Base-by-base conservation (phyloP, 1,284 basidiomycete genomes). In the Kalmanozyma brasiliensis region DNA sequence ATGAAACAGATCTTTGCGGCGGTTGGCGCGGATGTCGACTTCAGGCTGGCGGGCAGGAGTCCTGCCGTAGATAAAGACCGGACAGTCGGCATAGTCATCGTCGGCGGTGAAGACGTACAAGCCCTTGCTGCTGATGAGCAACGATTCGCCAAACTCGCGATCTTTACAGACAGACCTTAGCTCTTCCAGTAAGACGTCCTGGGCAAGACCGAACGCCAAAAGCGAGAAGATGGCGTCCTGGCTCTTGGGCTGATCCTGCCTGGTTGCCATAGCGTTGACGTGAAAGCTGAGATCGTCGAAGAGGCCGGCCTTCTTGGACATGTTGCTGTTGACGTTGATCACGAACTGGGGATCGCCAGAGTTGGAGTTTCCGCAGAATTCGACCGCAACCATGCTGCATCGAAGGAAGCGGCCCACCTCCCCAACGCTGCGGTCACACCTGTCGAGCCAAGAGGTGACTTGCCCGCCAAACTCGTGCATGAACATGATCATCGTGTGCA, bases 381-480 rank as follows among this genome's bases (percentile, higher is more conserved):
- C 32, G 51, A 53, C 2, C 10, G 8, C 9, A 35, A 53, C 51
- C 51, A 53, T 53, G 4, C 29, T 19, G 42, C 43, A 36, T 3
- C 34, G 35, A 8, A 45, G 35, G 24, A 20, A 38, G 6, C 42
- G 26, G 19, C 51, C 51, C 7, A 14, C 17, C 20, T 43, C 40
- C n/a, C 29, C 37, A 7, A 11, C 4, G 16, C 23, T 7, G n/a
- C 46, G 34, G 14, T 14, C n/a, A 0, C 3, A 10, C 19, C 26
- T 37, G 35, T 48, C 46, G 0, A 38, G 34, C 46, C 46, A 53
- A 6, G 42, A 37, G 13, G 42, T 45, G 14, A 53, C 19, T 8
- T 35, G 41, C 8, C 43, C 22, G 13, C 42, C 43, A 4, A 37
- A 22, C 23, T 38, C 19, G 8, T 45, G 17, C 20, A 53, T 14